These are phyloP conservation scores for Silene latifolia DNA, from an alignment of 148 eudicot genomes.

Conservation along the genomic window DNA sequence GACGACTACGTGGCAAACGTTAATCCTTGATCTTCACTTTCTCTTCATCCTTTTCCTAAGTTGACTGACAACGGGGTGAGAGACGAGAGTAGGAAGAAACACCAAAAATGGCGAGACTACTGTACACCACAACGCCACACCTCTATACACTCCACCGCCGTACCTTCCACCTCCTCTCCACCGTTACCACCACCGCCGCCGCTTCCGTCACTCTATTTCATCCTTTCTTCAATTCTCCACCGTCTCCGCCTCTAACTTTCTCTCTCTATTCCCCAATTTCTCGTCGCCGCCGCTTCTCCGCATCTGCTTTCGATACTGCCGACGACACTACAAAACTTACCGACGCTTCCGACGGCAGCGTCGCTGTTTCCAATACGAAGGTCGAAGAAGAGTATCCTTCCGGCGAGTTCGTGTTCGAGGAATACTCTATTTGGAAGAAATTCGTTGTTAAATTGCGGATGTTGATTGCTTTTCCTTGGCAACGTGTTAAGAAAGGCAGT, in stretches of 20 bases:
- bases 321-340: conserved; percentile 9
- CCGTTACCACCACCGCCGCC: conserved; percentile 9
- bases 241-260: neutral
- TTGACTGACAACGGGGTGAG: neutral
- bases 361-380: conserved; percentile 1
- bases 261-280: conserved; percentile 20
- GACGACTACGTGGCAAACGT: neutral
- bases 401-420: conserved; percentile 64
- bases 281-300: conserved; percentile 24
- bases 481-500: conserved; percentile 68
- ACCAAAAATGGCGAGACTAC: conserved; percentile 38
- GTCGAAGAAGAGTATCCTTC: conserved; percentile 47
- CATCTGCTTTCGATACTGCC: conserved; percentile 24
- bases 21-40: neutral
- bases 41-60: neutral
- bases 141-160: conserved; percentile 32
- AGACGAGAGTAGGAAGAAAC: too few species aligned
- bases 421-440: conserved; percentile 51
- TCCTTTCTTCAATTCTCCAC: neutral
- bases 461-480: conserved; percentile 83
- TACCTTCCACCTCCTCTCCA: conserved; percentile 21
- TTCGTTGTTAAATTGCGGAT: conserved; percentile 62
- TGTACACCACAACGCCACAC: conserved; percentile 24
- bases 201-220: neutral
- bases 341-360: neutral